A percentile compares a stretch with the other conserved stretches of the same genome.
phyloP scores from a whole-genome alignment of 768 basidiomycete species.

The Phlebiopsis flavidoalba region DNA sequence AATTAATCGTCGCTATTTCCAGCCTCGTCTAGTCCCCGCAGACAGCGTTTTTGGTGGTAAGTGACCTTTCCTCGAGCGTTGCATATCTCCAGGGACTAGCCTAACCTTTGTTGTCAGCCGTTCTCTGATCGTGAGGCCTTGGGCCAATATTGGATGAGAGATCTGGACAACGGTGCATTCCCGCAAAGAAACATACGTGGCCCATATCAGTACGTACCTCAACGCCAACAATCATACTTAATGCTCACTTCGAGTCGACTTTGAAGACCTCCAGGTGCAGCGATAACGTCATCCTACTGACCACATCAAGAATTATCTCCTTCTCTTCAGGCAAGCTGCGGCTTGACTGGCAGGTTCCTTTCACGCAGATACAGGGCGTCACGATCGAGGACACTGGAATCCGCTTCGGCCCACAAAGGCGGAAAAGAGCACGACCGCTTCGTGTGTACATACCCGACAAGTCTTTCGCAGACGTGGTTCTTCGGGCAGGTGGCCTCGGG shows the following conservation, averaged over 20 bases:
- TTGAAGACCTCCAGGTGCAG: conserved; percentile 69
- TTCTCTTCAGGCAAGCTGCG: conserved; percentile 83
- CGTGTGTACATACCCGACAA: conserved; percentile 75
- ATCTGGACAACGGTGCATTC: conserved; percentile 85
- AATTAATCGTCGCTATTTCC: conserved; percentile 3
- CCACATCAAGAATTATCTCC: conserved; percentile 70
- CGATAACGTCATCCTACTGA: conserved; percentile 78
- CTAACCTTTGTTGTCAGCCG: conserved; percentile 44
- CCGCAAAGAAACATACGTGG: conserved; percentile 83
- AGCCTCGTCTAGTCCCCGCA: conserved; percentile 82
- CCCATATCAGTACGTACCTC: conserved; percentile 71
- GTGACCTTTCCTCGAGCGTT: conserved; percentile 22
- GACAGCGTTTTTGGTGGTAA: conserved; percentile 86
- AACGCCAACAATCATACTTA: neutral
- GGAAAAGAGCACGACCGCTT: conserved; percentile 75
- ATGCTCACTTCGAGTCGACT: conserved; percentile 6
- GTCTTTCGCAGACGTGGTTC: conserved; percentile 72
- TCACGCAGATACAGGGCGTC: conserved; percentile 82
- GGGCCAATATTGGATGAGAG: conserved; percentile 97
- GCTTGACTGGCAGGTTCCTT: conserved; percentile 88
- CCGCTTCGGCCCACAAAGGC: conserved; percentile 73
- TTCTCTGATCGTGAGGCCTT: conserved; percentile 87
- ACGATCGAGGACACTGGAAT: conserved; percentile 90
- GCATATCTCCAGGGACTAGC: neutral
- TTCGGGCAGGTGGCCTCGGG: conserved; percentile 69